Conservation (phyloP, 768 basidiomycete genomes). For the Hemileccinum rubropunctum region DNA sequence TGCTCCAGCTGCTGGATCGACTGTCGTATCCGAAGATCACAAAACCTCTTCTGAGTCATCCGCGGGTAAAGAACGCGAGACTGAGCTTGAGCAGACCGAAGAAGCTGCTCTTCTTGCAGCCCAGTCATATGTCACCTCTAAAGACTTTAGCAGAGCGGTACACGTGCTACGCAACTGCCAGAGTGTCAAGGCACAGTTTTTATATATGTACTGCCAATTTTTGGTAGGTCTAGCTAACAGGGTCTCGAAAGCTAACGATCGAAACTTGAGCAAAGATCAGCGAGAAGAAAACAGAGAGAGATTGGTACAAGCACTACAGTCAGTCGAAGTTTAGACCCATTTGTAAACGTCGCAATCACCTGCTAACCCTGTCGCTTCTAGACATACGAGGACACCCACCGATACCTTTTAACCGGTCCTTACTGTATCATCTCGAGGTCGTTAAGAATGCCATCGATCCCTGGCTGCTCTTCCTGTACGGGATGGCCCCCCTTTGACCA, state of each 20-base stretch:
- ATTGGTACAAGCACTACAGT: conserved; percentile 86
- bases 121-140: conserved; percentile 67
- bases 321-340: conserved; percentile 24
- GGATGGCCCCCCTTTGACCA: not conserved
- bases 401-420: conserved; percentile 57
- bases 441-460: conserved; percentile 67
- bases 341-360: not conserved
- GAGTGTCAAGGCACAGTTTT: conserved; percentile 72
- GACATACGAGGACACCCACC: conserved; percentile 71
- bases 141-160: conserved; percentile 74
- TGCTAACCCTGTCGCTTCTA: conserved; percentile 25
- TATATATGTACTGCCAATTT: conserved; percentile 78
- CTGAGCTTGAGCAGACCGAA: conserved; percentile 56
- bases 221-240: conserved; percentile 55
- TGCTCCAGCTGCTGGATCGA: conserved; percentile 30
- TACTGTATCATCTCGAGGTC: conserved; percentile 56
- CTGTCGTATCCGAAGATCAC: conserved; percentile 22
- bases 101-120: conserved; percentile 74
- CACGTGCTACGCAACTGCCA: conserved; percentile 62
- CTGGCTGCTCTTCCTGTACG: conserved; percentile 79
- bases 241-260: conserved; percentile 3
- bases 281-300: conserved; percentile 78
- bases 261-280: conserved; percentile 51
- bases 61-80: conserved; percentile 37
- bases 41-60: conserved; percentile 5